Conservation (phyloP, 2,329 filamentous ascomycete species). For the Paraconiothyrium sp. region DNA sequence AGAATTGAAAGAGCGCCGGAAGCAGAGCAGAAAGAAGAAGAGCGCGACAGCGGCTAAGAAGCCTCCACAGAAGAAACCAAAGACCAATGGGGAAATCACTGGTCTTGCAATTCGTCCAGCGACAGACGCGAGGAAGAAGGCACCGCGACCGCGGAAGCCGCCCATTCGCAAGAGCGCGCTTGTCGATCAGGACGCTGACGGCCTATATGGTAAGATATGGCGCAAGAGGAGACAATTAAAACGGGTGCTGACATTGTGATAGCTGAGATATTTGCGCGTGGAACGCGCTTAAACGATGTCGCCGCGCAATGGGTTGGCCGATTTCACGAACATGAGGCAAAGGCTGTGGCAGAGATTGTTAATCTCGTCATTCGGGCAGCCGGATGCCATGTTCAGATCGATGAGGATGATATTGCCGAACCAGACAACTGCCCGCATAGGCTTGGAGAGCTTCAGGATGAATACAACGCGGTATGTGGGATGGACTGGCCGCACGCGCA, state of each 20-base stretch:
- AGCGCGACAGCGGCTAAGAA: constrained; percentile 42
- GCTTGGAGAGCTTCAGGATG: constrained; percentile 84
- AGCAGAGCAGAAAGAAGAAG: constrained; percentile 45
- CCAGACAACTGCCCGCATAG: constrained; percentile 84
- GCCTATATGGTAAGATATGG: constrained; percentile 62
- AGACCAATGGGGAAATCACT: constrained; percentile 61
- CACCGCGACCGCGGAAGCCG: constrained; percentile 57
- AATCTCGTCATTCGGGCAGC: constrained; percentile 73
- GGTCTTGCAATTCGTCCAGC: constrained; percentile 65
- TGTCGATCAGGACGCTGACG: constrained; percentile 60
- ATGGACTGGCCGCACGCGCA: not conserved
- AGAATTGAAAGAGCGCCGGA: constrained; percentile 48
- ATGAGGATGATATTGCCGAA: constrained; percentile 85
- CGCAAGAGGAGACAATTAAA: constrained; percentile 2
- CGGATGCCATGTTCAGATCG: constrained; percentile 82
- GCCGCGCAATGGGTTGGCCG: constrained; percentile 66
- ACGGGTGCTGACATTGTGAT: constrained; percentile 32
- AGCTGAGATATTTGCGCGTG: constrained; percentile 69
- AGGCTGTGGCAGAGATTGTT: constrained; percentile 66
- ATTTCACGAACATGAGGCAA: constrained; percentile 65
- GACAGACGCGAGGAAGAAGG: constrained; percentile 50
- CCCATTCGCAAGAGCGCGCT: constrained; percentile 62
- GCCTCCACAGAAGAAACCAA: constrained; percentile 63
- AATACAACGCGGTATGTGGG: constrained; percentile 77
- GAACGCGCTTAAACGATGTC: constrained; percentile 63